Evolutionary conservation across 2,329 filamentous ascomycete genomes (phyloP), one percentile per base, ranked within the genome.

Genomic region (Aspergillus sp.): DNA sequence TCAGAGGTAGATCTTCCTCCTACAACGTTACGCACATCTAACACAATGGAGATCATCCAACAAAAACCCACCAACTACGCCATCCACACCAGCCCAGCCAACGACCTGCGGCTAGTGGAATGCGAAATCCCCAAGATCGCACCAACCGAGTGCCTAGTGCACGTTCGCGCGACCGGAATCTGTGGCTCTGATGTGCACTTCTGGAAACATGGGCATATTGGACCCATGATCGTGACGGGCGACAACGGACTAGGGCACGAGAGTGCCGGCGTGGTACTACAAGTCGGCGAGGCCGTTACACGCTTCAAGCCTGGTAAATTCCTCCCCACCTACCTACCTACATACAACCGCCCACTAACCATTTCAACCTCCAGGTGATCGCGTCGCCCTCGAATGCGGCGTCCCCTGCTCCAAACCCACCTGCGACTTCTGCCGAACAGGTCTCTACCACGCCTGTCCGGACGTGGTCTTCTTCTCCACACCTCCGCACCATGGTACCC

Each of bases 201-300:
- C 53, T 67, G 65, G 65, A 64, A 67, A 42, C 65, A 66, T 36
- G 65, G 65, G 13, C 58, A 58, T 8, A 66, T 67, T 3, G 64
- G 65, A 1, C 58, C 57, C 1, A 66, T 66, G 62, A 42, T 67
- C 8, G 65, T 67, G 15, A 67, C 60, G 1, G 63, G 62, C 0
- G 65, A 67, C 44, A 67, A 66, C n/a, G 65, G 65, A 2, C 53
- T 67, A 3, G 65, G 65, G 5, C 65, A 67, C 41, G 65, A 67
- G 39, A 67, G 65, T 54, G 63, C 65, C 8, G 65, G 65, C 1
- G 54, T 67, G 1, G 60, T 67, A 3, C 15, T 66, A 5, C 36
- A 62, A 19, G 65, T 67, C 1, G 65, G 65, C 2, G 57, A 62
- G 17, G 57, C 39, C 2, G 65, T 67, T 1, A 65, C 62, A 11